Percentiles rank a stretch among this genome's conserved stretches.
phyloP scores from a whole-genome alignment of 441 rosid species.

The Mallotus japonicus region DNA sequence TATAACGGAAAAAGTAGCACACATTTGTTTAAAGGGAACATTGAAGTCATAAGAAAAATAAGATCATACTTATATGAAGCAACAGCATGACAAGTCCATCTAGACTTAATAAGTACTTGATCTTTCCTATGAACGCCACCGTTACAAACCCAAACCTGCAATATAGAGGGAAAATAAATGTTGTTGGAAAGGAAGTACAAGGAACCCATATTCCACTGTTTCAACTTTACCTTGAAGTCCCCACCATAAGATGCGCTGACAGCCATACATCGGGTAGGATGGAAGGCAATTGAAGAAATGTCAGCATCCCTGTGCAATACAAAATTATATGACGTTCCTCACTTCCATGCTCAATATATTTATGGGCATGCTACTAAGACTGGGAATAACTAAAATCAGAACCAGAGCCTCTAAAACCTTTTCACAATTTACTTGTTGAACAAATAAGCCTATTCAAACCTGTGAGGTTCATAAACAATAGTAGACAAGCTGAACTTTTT shows the following conservation, averaged over 20 bases:
- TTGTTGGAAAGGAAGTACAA: neutral
- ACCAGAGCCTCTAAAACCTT: neutral
- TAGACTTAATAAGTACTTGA: constrained; percentile 40
- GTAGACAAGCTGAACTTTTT: constrained; percentile 76
- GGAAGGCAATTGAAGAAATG: constrained; percentile 73
- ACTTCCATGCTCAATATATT: neutral
- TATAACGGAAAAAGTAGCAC: neutral
- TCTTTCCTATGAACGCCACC: constrained; percentile 41
- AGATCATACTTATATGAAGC: constrained; percentile 84
- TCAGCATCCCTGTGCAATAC: constrained; percentile 62
- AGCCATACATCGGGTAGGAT: constrained; percentile 71
- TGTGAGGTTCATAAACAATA: constrained; percentile 90
- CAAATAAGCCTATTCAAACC: constrained; percentile 37
- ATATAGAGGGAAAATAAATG: constrained; percentile 15
- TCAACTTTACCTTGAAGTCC: constrained; percentile 80
- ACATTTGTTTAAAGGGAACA: neutral
- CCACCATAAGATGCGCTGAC: constrained; percentile 85
- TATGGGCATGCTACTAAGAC: neutral
- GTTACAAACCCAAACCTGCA: constrained; percentile 76
- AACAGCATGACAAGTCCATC: constrained; percentile 90
- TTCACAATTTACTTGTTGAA: neutral
- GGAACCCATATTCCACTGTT: constrained; percentile 1
- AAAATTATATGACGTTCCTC: neutral
- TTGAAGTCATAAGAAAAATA: neutral
- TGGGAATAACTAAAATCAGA: too few species aligned